A percentile compares a stretch with the other conserved stretches of the same genome.
Evolutionary conservation across 441 rosid species (phyloP).

Genomic region (Isatis lusitanica): DNA sequence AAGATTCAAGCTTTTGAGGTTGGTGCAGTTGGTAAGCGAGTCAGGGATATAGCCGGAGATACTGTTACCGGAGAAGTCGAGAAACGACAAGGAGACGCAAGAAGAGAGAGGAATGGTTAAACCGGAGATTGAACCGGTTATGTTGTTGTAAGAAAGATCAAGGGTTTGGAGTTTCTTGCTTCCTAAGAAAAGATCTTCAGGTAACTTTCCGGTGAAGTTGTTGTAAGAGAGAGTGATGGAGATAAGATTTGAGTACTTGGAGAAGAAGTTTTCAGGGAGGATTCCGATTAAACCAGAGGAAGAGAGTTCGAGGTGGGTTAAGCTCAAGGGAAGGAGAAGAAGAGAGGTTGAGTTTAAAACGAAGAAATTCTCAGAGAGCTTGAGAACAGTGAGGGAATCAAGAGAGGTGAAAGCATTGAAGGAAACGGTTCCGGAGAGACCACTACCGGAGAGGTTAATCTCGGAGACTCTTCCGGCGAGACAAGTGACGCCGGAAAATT

Average conservation of each 20-base stretch:
- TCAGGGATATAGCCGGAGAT: constrained; percentile 57
- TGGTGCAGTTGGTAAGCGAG: constrained; percentile 74
- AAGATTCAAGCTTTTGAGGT: constrained; percentile 61
- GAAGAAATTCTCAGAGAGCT: constrained; percentile 61
- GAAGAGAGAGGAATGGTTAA: constrained; percentile 48
- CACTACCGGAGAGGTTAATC: constrained; percentile 64
- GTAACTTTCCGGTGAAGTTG: constrained; percentile 67
- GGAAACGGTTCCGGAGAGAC: constrained; percentile 54
- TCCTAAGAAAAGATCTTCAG: constrained; percentile 50
- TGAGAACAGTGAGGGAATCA: constrained; percentile 58
- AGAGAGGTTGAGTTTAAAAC: constrained; percentile 64
- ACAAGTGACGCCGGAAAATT: constrained; percentile 81
- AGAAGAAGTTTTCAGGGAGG: constrained; percentile 59
- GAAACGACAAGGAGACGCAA: constrained; percentile 57
- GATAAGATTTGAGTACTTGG: constrained; percentile 58
- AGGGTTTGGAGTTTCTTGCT: constrained; percentile 67
- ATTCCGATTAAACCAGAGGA: constrained; percentile 64
- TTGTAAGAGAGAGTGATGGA: constrained; percentile 59
- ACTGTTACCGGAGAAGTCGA: constrained; percentile 72
- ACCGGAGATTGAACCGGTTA: constrained; percentile 76
- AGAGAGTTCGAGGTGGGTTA: constrained; percentile 71
- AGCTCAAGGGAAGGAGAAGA: constrained; percentile 66
- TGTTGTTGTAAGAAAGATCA: constrained; percentile 83
- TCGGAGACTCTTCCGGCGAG: constrained; percentile 66
- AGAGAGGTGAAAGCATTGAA: constrained; percentile 64